These are phyloP conservation scores for Leccinum fallax DNA, from an alignment of 1,284 basidiomycete genomes.

Conservation along the genomic window DNA sequence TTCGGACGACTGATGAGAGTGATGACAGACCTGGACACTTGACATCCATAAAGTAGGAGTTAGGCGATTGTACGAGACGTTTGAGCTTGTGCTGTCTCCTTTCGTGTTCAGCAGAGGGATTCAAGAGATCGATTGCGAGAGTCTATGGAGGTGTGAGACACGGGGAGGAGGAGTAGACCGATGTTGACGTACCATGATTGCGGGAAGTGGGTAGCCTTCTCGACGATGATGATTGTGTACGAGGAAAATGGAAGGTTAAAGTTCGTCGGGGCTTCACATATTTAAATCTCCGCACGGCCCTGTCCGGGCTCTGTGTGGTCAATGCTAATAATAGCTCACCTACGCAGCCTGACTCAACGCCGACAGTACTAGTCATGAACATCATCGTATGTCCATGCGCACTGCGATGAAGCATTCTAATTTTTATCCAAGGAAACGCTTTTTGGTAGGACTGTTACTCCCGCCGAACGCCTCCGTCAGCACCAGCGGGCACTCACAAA, in stretches of 20 bases:
- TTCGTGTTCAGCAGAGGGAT: constrained; percentile 90
- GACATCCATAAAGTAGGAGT: constrained; percentile 99
- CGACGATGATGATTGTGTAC: constrained; percentile 31
- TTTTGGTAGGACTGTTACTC: constrained; percentile 92
- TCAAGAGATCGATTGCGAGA: constrained; percentile 98
- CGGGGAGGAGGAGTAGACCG: neutral
- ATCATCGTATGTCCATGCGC: constrained; percentile 58
- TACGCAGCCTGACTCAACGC: constrained; percentile 22
- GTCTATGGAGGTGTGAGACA: constrained; percentile 54
- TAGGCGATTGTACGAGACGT: constrained; percentile 96
- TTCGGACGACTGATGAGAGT: constrained; percentile 11
- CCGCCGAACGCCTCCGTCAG: constrained; percentile 93
- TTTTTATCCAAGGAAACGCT: constrained; percentile 73
- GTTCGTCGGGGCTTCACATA: constrained; percentile 22
- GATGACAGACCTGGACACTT: constrained; percentile 89
- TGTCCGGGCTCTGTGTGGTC: constrained; percentile 9
- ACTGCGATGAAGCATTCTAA: constrained; percentile 9
- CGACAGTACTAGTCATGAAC: constrained; percentile 54
- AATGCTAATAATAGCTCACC: constrained; percentile 2
- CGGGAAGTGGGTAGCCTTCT: constrained; percentile 8
- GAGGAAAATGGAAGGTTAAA: constrained; percentile 24
- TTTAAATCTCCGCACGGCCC: constrained; percentile 25
- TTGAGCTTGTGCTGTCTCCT: constrained; percentile 98
- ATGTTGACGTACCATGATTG: constrained; percentile 22
- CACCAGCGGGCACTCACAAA: constrained; percentile 96